phyloP scores from a whole-genome alignment of 495 filamentous ascomycete genomes.

The Penicillium cataractarum region DNA sequence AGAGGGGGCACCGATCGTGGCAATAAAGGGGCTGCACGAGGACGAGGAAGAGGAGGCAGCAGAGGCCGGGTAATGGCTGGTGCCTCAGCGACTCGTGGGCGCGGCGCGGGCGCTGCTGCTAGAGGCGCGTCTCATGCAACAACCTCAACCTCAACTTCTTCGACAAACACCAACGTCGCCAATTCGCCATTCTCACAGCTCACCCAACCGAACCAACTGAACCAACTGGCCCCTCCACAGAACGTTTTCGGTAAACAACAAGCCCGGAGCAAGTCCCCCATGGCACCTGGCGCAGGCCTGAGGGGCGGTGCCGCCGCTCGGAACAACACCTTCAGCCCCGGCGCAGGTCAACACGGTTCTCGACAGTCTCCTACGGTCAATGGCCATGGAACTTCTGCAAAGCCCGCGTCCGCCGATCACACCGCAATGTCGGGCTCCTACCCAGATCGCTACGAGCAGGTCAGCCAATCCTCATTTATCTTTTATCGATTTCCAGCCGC shows the following conservation, averaged over 20 bases:
- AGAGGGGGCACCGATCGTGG: constrained; percentile 23
- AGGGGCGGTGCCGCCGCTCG: constrained; percentile 17
- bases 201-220: constrained; percentile 32
- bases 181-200: constrained; percentile 40
- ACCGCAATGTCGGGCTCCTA: constrained; percentile 31
- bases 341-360: background rate
- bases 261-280: constrained; percentile 25
- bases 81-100: constrained; percentile 16
- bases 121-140: constrained; percentile 12
- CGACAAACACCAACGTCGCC: constrained; percentile 8
- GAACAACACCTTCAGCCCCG: constrained; percentile 2
- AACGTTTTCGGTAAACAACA: constrained; percentile 24
- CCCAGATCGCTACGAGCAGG: constrained; percentile 49
- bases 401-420: constrained; percentile 29
- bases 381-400: constrained; percentile 11
- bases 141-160: background rate
- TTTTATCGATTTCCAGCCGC: background rate
- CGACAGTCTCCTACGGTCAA: background rate
- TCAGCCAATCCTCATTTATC: constrained; percentile 21
- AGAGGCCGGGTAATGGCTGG: constrained; percentile 9
- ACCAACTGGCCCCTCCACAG: constrained; percentile 23
- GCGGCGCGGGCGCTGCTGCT: constrained; percentile 25
- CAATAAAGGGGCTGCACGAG: constrained; percentile 20
- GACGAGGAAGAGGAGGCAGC: constrained; percentile 35
- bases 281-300: constrained; percentile 26